phyloP scores from a whole-genome alignment of 73 alveolate genomes.

The Paramecium bursaria region DNA sequence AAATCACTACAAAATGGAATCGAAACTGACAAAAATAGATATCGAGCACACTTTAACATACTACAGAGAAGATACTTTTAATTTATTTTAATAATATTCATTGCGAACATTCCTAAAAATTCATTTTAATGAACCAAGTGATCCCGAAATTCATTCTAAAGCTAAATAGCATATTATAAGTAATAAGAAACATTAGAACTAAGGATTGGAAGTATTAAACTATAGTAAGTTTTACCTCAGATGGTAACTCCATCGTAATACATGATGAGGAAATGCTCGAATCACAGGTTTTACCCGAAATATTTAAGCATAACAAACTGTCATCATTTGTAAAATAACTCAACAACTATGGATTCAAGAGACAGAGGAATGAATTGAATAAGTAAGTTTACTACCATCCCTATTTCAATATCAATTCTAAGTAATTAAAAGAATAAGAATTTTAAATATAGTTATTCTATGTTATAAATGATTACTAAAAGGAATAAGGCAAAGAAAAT shows the following conservation, averaged over 20 bases:
- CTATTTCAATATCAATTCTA: not conserved
- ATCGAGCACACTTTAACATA: too few species aligned
- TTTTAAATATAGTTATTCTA: too few species aligned
- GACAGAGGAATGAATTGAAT: constrained; percentile 11
- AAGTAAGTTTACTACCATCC: constrained; percentile 31
- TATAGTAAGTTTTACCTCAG: constrained; percentile 4
- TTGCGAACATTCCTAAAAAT: too few species aligned
- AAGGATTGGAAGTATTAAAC: constrained; percentile 1
- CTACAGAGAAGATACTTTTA: too few species aligned
- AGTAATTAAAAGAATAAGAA: too few species aligned
- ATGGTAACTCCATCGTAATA: constrained; percentile 11
- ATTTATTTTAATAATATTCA: too few species aligned
- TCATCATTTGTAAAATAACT: constrained; percentile 25
- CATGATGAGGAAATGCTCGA: constrained; percentile 39
- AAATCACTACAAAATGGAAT: not conserved
- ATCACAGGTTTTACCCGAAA: not conserved
- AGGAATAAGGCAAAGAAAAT: too few species aligned
- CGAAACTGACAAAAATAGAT: too few species aligned
- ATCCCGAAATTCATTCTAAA: constrained; percentile 26
- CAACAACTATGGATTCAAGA: constrained; percentile 48
- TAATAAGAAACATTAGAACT: not conserved
- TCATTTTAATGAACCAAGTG: not conserved
- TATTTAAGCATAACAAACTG: constrained; percentile 41
- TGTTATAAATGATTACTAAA: too few species aligned
- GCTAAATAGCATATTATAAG: constrained; percentile 15